Evolutionary conservation across 2,329 filamentous ascomycete species (phyloP), one percentile per base, ranked within the genome.

Genomic region (Karstenula rhodostoma): DNA sequence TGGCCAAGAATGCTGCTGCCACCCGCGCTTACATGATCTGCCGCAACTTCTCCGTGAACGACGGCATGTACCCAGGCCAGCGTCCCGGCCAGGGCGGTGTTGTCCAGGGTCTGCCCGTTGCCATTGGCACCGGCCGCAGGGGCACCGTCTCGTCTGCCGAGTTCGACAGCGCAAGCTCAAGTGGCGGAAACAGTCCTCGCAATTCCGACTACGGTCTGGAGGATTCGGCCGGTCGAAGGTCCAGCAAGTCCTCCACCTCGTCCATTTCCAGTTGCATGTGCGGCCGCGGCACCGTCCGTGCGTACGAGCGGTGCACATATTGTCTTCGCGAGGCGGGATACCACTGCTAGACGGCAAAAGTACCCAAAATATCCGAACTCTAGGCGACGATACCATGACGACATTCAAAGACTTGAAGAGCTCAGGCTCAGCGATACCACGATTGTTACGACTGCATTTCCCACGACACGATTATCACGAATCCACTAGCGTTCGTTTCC

Each of bases 21-120:
- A 96, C 96, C 87, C 91, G 93, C 64, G 94, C 94, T 59, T 98
- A 97, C 80, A 94, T 97, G 88, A 95, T 97, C 68, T 97, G 94
- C 84, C 90, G 93, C 66, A 97, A 97, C 84, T 97, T 97, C 81
- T 96, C 93, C 58, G 92, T 96, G 78, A 97, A 97, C 77, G 93
- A 96, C 72, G 94, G 94, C 76, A 97, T 96, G 93, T 87, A 86
- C 65, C 87, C 82, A 74, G 73, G 85, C 68, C 71, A 87, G 79
- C 66, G 85, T 76, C 81, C 84, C 73, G 77, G 85, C 77, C 75
- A 86, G 77, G 67, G 83, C 77, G 78, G 79, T 22, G 79, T 85
- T 23, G 80, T 87, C 46, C 87, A 90, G 76, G 87, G 87, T 5
- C 78, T 88, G 25, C 87, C 87, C 1, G 86, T 88, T 59, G 86